These are phyloP conservation scores for Poa annua DNA, from an alignment of 176 grass and related monocot species.

Conservation along the genomic window DNA sequence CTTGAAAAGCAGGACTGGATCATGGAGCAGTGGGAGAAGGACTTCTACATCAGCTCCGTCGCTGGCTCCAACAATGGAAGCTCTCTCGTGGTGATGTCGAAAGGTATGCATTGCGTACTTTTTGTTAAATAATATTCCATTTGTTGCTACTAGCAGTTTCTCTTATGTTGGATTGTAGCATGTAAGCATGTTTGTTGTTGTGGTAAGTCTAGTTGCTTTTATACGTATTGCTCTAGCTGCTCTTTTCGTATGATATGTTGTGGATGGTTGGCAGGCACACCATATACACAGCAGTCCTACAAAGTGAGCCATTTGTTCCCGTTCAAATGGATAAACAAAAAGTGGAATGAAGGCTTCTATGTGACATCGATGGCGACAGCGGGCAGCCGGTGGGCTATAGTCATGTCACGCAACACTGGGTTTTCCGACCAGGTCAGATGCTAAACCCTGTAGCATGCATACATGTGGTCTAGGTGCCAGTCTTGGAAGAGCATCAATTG, in stretches of 20 bases:
- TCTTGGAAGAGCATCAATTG: too few relatives aligned
- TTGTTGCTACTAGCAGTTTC: too few relatives aligned
- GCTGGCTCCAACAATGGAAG: slow-evolving; percentile 66
- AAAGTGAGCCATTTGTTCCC: slow-evolving; percentile 85
- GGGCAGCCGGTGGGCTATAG: slow-evolving; percentile 68
- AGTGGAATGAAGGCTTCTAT: slow-evolving; percentile 85
- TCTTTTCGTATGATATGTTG: slow-evolving; percentile 5
- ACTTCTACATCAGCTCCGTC: slow-evolving; percentile 74
- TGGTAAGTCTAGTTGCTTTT: background rate
- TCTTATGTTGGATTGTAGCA: background rate
- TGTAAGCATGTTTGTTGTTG: background rate
- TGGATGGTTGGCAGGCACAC: slow-evolving; percentile 55
- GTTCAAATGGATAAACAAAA: slow-evolving; percentile 84
- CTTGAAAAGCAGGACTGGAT: slow-evolving; percentile 62
- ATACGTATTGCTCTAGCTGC: background rate
- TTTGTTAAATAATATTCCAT: too few relatives aligned
- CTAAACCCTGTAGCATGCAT: too few relatives aligned
- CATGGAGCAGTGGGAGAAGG: slow-evolving; percentile 80
- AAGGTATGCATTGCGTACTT: slow-evolving; percentile 30
- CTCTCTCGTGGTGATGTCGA: slow-evolving; percentile 78
- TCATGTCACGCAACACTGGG: slow-evolving; percentile 75
- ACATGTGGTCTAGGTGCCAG: too few relatives aligned
- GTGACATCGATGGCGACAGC: slow-evolving; percentile 81
- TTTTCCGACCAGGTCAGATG: slow-evolving; percentile 65
- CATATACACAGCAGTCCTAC: slow-evolving; percentile 78